Percentiles rank a stretch among this genome's conserved stretches.
Evolutionary conservation across 345 rosid genomes (phyloP).

Genomic region (Acer campestre): DNA sequence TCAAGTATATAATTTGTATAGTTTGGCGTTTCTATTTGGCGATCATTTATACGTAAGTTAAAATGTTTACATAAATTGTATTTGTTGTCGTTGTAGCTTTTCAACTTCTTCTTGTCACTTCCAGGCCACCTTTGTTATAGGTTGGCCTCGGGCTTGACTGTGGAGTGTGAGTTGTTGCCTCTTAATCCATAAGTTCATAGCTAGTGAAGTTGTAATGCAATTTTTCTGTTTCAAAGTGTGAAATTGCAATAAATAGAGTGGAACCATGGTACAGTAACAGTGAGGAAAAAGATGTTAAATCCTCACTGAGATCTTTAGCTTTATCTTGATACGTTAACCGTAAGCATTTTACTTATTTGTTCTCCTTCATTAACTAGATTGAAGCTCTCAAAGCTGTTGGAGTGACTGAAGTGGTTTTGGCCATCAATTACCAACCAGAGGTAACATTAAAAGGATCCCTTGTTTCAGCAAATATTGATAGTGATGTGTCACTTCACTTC

Average conservation of each 20-base stretch:
- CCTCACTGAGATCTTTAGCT: not conserved
- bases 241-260: not conserved
- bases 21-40: not conserved
- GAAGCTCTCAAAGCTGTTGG: slow-evolving; percentile 77
- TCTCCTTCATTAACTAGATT: slow-evolving; percentile 41
- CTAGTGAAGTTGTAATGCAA: not conserved
- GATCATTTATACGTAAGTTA: not conserved
- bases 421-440: slow-evolving; percentile 87
- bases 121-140: not conserved
- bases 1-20: not conserved
- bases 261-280: not conserved
- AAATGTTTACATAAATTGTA: not conserved
- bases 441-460: slow-evolving; percentile 23
- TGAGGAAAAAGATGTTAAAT: not conserved
- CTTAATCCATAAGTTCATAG: not conserved
- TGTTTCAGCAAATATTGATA: not conserved
- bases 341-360: not conserved
- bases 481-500: not conserved
- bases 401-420: slow-evolving; percentile 79
- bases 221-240: not conserved
- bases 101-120: not conserved
- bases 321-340: not conserved
- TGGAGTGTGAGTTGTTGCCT: not conserved
- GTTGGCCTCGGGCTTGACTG: not conserved
- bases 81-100: slow-evolving; percentile 5